Evolutionary conservation across 164 flowering plant species (phyloP), one percentile per base, ranked within the genome.

Genomic region (Warburgia ugandensis): DNA sequence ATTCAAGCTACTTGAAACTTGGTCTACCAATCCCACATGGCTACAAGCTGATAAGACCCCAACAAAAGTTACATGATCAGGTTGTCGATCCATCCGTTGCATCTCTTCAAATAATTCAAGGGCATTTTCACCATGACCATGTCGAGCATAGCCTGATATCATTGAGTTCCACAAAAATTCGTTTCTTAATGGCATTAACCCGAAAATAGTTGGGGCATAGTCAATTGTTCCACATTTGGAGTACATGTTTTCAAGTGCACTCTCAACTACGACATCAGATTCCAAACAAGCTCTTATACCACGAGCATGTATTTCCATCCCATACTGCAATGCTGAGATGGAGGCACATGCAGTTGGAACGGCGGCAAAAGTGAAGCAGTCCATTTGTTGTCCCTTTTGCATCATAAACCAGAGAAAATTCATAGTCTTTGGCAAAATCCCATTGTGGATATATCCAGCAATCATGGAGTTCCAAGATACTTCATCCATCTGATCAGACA

Each of bases 301-400:
- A 70, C 79, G 70, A 38, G 83, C 96, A 65, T 87, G 96, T 44
- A 81, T 77, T 64, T 91, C 92, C 95, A 85, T 84, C 29, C 95
- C 98, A 52, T 77, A 83, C 56, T 77, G 84, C 51, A 87, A 58
- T 32, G 95, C 77, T 49, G 96, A 90, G 46, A 79, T 74, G 2
- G 90, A 81, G 26, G 98, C 96, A 74, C 95, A 87, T 38, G 95
- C 98, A 71, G 96, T 85, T 5, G 87, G 84, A 65, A 83, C 82
- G 17, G 94, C 78, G 49, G 98, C 88, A 59, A 78, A 77, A 25
- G 86, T 83, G 72, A 83, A 87, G 54, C 64, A 50, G 58, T 91
- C 95, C 52, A 85, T 44, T 64, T 55, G 72, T 50, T 72, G 77
- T 53, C 90, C 90, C 46, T 63, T 76, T 36, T 74, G 95, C 80